These are phyloP conservation scores for Boletus tomentosulus DNA, from an alignment of 768 basidiomycete genomes.

Conservation along the genomic window DNA sequence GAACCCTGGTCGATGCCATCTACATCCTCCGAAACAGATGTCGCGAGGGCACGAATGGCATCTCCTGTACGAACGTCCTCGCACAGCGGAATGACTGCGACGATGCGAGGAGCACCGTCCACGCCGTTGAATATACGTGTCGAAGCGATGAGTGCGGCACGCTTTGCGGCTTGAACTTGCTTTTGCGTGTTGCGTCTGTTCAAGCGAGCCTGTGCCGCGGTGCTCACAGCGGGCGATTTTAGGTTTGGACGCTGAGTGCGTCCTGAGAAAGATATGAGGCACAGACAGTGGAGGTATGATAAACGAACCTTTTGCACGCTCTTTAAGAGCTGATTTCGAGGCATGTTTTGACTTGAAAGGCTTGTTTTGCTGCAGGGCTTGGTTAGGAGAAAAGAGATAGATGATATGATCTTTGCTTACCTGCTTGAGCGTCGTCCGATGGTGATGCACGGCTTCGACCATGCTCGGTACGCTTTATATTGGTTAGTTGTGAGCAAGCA, in stretches of 20 bases:
- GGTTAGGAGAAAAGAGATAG: neutral
- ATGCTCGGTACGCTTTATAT: slow-evolving; percentile 16
- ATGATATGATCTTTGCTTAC: slow-evolving; percentile 29
- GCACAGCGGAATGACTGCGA: slow-evolving; percentile 83
- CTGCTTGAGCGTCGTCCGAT: slow-evolving; percentile 87
- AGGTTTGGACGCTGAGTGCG: slow-evolving; percentile 51
- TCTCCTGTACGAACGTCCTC: slow-evolving; percentile 53
- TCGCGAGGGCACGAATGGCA: slow-evolving; percentile 55
- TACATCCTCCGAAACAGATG: slow-evolving; percentile 49
- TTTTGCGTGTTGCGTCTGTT: slow-evolving; percentile 85
- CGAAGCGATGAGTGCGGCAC: slow-evolving; percentile 60
- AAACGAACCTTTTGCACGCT: slow-evolving; percentile 71
- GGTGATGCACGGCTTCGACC: slow-evolving; percentile 47
- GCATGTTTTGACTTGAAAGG: slow-evolving; percentile 89
- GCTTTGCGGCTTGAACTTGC: slow-evolving; percentile 73
- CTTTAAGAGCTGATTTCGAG: slow-evolving; percentile 79
- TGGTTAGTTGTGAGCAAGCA: no score
- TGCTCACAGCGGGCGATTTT: slow-evolving; percentile 48
- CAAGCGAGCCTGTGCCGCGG: slow-evolving; percentile 62
- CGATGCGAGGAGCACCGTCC: slow-evolving; percentile 78
- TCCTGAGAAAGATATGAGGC: slow-evolving; percentile 38
- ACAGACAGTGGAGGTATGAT: neutral
- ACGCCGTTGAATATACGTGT: slow-evolving; percentile 76
- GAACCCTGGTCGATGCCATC: slow-evolving; percentile 9
- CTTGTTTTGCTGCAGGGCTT: slow-evolving; percentile 70